Evolutionary conservation across 352 stramenopile genomes (phyloP).

Genomic region (Phytophthora sojae): DNA sequence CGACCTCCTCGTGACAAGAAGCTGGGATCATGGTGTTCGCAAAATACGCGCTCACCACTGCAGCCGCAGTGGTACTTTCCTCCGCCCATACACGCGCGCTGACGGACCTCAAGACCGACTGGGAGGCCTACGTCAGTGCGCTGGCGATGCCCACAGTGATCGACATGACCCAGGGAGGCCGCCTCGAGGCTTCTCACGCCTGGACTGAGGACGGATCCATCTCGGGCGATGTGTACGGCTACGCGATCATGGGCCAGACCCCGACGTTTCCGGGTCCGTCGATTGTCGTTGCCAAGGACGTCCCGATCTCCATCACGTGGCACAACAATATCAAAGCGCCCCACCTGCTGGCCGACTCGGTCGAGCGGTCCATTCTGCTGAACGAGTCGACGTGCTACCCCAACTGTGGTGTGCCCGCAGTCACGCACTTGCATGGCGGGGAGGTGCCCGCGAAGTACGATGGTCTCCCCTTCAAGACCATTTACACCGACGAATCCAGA

Average conservation of each 20-base stretch:
- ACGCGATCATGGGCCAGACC: constrained; percentile 29
- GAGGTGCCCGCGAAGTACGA: constrained; percentile 55
- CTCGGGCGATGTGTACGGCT: constrained; percentile 37
- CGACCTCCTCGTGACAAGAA: not conserved
- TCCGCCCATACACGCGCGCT: constrained; percentile 4
- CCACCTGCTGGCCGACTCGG: constrained; percentile 44
- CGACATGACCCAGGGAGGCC: constrained; percentile 37
- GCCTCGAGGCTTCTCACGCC: constrained; percentile 34
- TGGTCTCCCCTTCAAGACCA: constrained; percentile 46
- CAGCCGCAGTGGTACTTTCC: constrained; percentile 2
- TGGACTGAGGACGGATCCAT: constrained; percentile 39
- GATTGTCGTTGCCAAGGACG: constrained; percentile 32
- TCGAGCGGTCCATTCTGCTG: constrained; percentile 36
- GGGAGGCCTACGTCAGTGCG: constrained; percentile 38
- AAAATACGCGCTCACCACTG: constrained; percentile 3
- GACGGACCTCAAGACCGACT: constrained; percentile 42
- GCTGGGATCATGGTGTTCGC: not conserved
- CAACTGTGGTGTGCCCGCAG: constrained; percentile 55
- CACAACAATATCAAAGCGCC: constrained; percentile 42
- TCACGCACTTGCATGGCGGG: constrained; percentile 54
- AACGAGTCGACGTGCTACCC: constrained; percentile 51
- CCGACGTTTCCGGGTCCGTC: constrained; percentile 38
- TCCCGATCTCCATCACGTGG: constrained; percentile 41
- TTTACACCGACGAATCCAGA: constrained; percentile 55
- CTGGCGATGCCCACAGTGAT: constrained; percentile 42